Evolutionary conservation across 2,329 filamentous ascomycete species (phyloP), one percentile per base, ranked within the genome.

Genomic region (Orbilia javanica): DNA sequence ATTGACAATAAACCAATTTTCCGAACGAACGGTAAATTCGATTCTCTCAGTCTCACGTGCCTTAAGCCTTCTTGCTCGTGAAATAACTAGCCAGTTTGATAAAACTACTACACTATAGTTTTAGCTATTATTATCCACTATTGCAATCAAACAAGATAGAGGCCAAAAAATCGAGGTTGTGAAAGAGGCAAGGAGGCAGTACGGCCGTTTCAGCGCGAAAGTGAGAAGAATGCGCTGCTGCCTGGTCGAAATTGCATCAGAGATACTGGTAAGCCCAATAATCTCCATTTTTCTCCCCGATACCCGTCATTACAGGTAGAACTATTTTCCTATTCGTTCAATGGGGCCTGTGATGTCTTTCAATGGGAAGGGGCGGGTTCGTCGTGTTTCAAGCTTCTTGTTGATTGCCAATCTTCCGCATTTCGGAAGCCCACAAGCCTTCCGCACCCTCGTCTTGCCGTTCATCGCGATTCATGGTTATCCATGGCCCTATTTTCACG

Each of bases 1-100:
- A 78, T 72, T 72, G 74, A 78, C 74, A 53, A 68, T 65, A 55
- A 60, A 39, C 67, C 67, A 78, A 78, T 72, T 68, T 78, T 78
- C 74, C 74, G 67, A 78, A 25, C 34, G 13, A 50, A 27, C 64
- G 67, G 67, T 63, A 78, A 78, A 78, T 72, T 78, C 67, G 67
- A 78, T 15, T 25, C 52, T 74, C 42, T 62, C 50, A 53, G n/a
- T 6, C 57, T 71, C 73, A 77, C 66, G 66, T 71, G 66, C 34
- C 22, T 27, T 67, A 50, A 2, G 46, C 46, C 29, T 25, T 42
- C 31, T 44, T 60, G 18, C 31, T 42, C 20, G 31, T 60, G 55
- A 39, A 60, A 68, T 53, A 22, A 15, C 48, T n/a, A 46, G 39
- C n/a, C 20, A 44, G n/a, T n/a, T 36, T n/a, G n/a, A 53, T 55